phyloP scores from a whole-genome alignment of 1,284 basidiomycete genomes.

The Heterobasidion irregulare region DNA sequence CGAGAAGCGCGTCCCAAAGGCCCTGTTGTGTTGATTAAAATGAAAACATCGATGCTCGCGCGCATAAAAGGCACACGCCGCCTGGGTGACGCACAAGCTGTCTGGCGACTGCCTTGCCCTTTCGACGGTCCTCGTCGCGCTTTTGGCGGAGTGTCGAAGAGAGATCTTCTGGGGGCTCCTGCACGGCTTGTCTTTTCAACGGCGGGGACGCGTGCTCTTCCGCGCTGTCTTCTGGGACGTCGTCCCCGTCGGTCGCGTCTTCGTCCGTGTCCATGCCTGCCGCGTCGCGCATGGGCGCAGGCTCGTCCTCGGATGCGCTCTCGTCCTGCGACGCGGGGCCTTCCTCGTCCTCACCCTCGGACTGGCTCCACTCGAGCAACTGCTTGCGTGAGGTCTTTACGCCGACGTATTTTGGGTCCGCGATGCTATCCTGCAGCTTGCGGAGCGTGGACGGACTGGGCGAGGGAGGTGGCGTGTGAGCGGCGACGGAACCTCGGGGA shows the following conservation, averaged over 20 bases:
- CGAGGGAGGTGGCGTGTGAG: neutral
- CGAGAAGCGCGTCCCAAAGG: slow-evolving; percentile 79
- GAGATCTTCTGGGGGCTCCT: slow-evolving; percentile 35
- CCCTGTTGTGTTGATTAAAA: slow-evolving; percentile 36
- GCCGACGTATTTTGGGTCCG: slow-evolving; percentile 73
- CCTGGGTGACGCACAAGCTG: slow-evolving; percentile 61
- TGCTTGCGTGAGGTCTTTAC: slow-evolving; percentile 54
- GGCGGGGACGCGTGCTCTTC: slow-evolving; percentile 5
- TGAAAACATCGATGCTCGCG: neutral
- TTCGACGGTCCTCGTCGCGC: slow-evolving; percentile 57
- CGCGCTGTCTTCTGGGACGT: slow-evolving; percentile 2
- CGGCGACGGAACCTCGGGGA: slow-evolving; percentile 2
- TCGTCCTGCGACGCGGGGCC: slow-evolving; percentile 11
- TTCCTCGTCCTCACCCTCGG: slow-evolving; percentile 16
- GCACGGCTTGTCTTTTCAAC: slow-evolving; percentile 18
- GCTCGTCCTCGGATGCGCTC: slow-evolving; percentile 17
- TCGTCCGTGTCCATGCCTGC: slow-evolving; percentile 24
- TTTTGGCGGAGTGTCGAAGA: slow-evolving; percentile 46
- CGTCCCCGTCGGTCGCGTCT: slow-evolving; percentile 8
- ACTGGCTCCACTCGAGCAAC: slow-evolving; percentile 29
- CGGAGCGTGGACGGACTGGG: slow-evolving; percentile 62
- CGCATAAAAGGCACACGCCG: neutral
- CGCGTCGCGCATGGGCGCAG: too few species aligned
- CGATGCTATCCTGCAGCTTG: slow-evolving; percentile 49
- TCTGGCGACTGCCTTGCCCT: slow-evolving; percentile 75